Percentiles rank a stretch among this genome's conserved stretches.
phyloP scores from a whole-genome alignment of 768 basidiomycete genomes.

The Leccinum arenicola region DNA sequence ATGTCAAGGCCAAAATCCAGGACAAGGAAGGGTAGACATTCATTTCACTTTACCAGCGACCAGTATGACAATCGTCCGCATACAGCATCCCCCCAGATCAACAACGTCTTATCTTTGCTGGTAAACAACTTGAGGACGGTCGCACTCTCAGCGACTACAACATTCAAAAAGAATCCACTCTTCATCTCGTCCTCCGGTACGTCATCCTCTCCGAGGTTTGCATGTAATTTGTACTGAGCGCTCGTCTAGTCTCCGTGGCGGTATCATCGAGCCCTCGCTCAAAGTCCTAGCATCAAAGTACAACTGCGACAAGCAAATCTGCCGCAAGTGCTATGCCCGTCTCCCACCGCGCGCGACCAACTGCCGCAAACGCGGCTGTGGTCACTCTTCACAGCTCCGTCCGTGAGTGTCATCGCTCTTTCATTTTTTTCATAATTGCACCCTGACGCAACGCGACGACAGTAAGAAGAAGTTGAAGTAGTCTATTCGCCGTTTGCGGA shows the following conservation, averaged over 20 bases:
- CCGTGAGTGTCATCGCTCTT: conserved; percentile 54
- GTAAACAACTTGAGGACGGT: conserved; percentile 98
- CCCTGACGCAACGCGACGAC: conserved; percentile 4
- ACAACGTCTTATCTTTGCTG: conserved; percentile 55
- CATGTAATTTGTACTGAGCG: neutral
- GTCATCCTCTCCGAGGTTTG: conserved; percentile 20
- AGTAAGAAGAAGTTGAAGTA: conserved; percentile 98
- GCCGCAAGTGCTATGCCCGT: conserved; percentile 99
- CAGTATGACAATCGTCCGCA: conserved; percentile 1
- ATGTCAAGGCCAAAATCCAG: conserved; percentile 35
- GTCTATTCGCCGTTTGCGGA: conserved; percentile 29
- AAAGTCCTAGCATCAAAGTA: conserved; percentile 97
- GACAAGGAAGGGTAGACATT: conserved; percentile 67
- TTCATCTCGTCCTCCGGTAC: conserved; percentile 94
- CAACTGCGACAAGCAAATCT: conserved; percentile 99
- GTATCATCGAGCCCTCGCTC: conserved; percentile 98
- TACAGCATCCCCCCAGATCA: conserved; percentile 37
- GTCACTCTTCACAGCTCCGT: conserved; percentile 87
- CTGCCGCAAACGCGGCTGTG: conserved; percentile 94
- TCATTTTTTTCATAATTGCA: neutral
- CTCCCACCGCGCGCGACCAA: conserved; percentile 99
- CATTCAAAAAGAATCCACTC: conserved; percentile 97
- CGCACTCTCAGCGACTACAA: conserved; percentile 96
- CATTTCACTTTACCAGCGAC: neutral
- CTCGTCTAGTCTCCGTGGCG: conserved; percentile 40